Conservation (phyloP, 768 basidiomycete species). For the Lactifluus volemus region DNA sequence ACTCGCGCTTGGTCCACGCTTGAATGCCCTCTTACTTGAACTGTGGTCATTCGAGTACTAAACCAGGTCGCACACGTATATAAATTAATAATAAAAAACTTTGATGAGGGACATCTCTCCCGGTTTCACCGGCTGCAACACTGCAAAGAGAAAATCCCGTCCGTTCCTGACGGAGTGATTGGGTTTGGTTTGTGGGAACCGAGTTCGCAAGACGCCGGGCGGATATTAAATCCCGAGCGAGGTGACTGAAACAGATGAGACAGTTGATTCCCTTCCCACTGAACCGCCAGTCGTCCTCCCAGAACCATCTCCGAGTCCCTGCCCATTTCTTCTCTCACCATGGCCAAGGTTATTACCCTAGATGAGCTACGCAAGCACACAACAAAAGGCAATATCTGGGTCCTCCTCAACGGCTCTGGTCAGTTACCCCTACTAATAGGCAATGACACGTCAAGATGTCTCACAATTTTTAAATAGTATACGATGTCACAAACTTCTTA, state of each 20-base stretch:
- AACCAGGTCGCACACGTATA: constrained; percentile 41
- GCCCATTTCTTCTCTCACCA: constrained; percentile 7
- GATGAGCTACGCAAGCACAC: constrained; percentile 75
- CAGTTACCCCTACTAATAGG: constrained; percentile 11
- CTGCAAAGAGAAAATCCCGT: background rate
- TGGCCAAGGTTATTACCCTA: constrained; percentile 50
- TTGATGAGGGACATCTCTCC: background rate
- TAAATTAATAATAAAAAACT: background rate
- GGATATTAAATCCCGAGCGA: constrained; percentile 8
- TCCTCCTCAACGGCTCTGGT: constrained; percentile 86
- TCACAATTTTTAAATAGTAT: constrained; percentile 46
- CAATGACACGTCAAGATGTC: constrained; percentile 14
- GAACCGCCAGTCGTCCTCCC: constrained; percentile 7
- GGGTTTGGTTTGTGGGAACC: constrained; percentile 6
- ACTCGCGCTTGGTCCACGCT: constrained; percentile 61
- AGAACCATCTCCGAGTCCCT: background rate
- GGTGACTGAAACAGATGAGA: too few species aligned
- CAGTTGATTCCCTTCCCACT: constrained; percentile 9
- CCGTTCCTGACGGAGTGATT: constrained; percentile 3
- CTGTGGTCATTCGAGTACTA: constrained; percentile 74
- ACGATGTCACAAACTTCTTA: constrained; percentile 87
- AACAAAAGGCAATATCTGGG: constrained; percentile 65
- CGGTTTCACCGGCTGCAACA: too few species aligned
- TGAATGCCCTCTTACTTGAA: constrained; percentile 46
- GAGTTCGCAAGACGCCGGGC: constrained; percentile 12